phyloP scores from a whole-genome alignment of 2,329 filamentous ascomycete species.

The Penicillium psychrosexuale region DNA sequence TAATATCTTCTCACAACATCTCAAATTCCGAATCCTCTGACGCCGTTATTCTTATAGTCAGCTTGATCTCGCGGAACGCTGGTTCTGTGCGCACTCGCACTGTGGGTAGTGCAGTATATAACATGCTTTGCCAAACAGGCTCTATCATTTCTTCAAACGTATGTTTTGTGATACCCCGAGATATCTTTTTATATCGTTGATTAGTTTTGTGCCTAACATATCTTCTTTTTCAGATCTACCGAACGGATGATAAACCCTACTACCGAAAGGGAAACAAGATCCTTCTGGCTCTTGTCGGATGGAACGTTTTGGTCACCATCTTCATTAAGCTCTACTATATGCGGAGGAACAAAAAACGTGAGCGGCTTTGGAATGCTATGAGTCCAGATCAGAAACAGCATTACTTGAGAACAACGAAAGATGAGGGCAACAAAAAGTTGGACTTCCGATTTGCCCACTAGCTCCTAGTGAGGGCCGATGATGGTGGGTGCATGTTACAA shows the following conservation, averaged over 20 bases:
- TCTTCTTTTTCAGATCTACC: constrained; percentile 46
- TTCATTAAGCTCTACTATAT: constrained; percentile 45
- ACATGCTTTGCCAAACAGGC: constrained; percentile 35
- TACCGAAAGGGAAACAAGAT: constrained; percentile 56
- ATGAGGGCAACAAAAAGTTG: constrained; percentile 47
- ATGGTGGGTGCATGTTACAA: not conserved
- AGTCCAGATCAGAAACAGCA: constrained; percentile 43
- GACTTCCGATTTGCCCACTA: constrained; percentile 54
- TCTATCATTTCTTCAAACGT: constrained; percentile 30
- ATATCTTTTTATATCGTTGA: rapidly evolving
- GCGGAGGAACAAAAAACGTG: constrained; percentile 50
- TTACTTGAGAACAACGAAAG: constrained; percentile 40
- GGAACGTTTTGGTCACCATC: constrained; percentile 47
- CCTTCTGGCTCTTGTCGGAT: constrained; percentile 50
- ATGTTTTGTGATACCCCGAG: not conserved
- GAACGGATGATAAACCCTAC: constrained; percentile 50
- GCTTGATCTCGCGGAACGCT: constrained; percentile 27
- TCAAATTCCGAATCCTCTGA: not conserved
- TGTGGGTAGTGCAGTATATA: constrained; percentile 32
- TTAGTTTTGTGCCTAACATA: not conserved
- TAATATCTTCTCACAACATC: not conserved
- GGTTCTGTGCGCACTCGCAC: constrained; percentile 32
- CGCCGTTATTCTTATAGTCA: not conserved
- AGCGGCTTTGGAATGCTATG: constrained; percentile 48
- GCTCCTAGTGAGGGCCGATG: too few species aligned